These are phyloP conservation scores for Saxophila tyrrhenica DNA, from an alignment of 495 filamentous ascomycete genomes.

Conservation along the genomic window DNA sequence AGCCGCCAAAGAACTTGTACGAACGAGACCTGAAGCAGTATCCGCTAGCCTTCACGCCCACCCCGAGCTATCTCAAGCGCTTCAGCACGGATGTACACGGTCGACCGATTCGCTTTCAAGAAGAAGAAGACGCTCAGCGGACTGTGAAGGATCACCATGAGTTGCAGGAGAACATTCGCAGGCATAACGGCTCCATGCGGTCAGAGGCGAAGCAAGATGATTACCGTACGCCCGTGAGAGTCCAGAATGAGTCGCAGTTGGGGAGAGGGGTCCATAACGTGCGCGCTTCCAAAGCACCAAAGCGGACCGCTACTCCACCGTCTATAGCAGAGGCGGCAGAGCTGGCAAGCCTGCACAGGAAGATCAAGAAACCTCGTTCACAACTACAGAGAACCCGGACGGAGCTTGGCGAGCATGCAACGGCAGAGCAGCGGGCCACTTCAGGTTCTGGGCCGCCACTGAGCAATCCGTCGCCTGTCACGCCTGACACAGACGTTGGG, in stretches of 20 bases:
- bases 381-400: slow-evolving; percentile 5
- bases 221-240: not conserved
- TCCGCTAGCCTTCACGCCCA: slow-evolving; percentile 71
- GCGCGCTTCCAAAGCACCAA: slow-evolving; percentile 10
- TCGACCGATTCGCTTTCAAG: slow-evolving; percentile 51
- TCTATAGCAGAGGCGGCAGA: slow-evolving; percentile 50
- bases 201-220: slow-evolving; percentile 1
- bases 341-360: slow-evolving; percentile 32
- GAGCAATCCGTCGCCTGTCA: slow-evolving; percentile 10
- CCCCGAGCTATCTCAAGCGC: slow-evolving; percentile 60
- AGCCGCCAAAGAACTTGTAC: slow-evolving; percentile 57
- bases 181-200: slow-evolving; percentile 11
- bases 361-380: slow-evolving; percentile 28
- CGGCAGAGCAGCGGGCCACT: not conserved
- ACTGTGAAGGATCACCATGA: slow-evolving; percentile 30
- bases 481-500: slow-evolving; percentile 10
- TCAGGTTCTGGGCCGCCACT: not conserved
- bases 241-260: not conserved
- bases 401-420: slow-evolving; percentile 4
- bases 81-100: slow-evolving; percentile 63
- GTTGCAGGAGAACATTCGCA: slow-evolving; percentile 3
- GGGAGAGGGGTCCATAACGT: not conserved
- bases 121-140: slow-evolving; percentile 49
- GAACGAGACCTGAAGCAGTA: slow-evolving; percentile 80
- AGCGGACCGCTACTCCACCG: slow-evolving; percentile 46